Evolutionary conservation across 768 basidiomycete species (phyloP), one percentile per base, ranked within the genome.

Genomic region (Tylopilus intermedius): DNA sequence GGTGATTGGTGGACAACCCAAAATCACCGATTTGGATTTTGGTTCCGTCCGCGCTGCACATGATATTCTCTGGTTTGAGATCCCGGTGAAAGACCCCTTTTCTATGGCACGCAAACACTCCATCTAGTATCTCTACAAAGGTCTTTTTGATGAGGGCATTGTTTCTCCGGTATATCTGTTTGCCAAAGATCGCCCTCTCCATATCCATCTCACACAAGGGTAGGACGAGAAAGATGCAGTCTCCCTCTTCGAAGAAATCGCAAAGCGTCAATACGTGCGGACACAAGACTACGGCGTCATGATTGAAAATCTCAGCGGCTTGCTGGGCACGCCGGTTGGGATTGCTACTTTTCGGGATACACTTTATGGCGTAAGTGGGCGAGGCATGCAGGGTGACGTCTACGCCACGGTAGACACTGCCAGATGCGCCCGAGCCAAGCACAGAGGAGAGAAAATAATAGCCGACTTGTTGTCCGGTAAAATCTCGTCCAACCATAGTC

Each of bases 41-140:
- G 29, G 64, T 67, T 14, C 84, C 84, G 47, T 70, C 79, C 61
- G 65, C 65, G 54, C 71, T 77, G 65, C 82, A 84, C 47, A 93
- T 74, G 39, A 91, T 75, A 67, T 86, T 91, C 64, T 92, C 92
- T 1, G 90, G 90, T 66, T 94, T 93, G 63, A 94, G 78, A 62
- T 93, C 90, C 22, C 90, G 84, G 69, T 94, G 92, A 65, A 76
- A 91, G 54, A 94, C 79, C 11, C 82, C 79, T 27, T 75, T 72
- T 32, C 72, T 67, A 62, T 94, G 90, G 62, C 87, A 90, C 60
- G 85, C 77, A 46, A 83, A 74, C 47, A 94, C 80, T 1, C 87
- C 86, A 58, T 90, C 87, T 57, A 93, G 67, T 50, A 94, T 76
- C 61, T 93, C 86, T 39, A 88, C 55, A 67, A 90, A 93, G 30